Conservation (phyloP, 2,329 filamentous ascomycete genomes). For the Arthrinium phaeospermum region DNA sequence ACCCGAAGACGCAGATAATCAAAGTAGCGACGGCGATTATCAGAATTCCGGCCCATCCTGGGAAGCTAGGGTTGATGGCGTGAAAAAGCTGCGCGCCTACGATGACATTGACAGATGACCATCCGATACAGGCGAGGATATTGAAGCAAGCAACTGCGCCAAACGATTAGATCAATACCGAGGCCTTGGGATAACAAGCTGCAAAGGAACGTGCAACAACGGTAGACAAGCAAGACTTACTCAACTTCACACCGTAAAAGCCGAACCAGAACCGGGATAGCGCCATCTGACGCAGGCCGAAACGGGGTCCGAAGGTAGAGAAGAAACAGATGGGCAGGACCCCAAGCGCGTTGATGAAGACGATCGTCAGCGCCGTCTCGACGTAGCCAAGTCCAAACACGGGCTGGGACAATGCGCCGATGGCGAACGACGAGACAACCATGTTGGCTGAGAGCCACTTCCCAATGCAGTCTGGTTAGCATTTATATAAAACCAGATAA, state of each 20-base stretch:
- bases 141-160: conserved; percentile 70
- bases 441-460: conserved; percentile 81
- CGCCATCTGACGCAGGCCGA: conserved; percentile 81
- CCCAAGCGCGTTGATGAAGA: conserved; percentile 80
- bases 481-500: background rate
- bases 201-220: background rate
- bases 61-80: conserved; percentile 71
- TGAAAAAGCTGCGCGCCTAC: conserved; percentile 80
- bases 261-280: conserved; percentile 81
- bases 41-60: conserved; percentile 76
- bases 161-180: conserved; percentile 28
- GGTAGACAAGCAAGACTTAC: conserved; percentile 42
- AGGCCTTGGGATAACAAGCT: background rate
- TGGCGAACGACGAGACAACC: conserved; percentile 77
- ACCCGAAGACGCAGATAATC: conserved; percentile 74
- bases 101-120: conserved; percentile 79
- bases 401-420: conserved; percentile 72
- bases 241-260: conserved; percentile 71
- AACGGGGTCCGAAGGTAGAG: conserved; percentile 75
- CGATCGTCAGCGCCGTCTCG: conserved; percentile 72
- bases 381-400: conserved; percentile 74
- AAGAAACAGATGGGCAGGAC: conserved; percentile 76
- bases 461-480: background rate
- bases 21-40: conserved; percentile 74
- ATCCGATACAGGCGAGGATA: conserved; percentile 73